phyloP scores from a whole-genome alignment of 257 asterid species.

The Cordia subcordata region DNA sequence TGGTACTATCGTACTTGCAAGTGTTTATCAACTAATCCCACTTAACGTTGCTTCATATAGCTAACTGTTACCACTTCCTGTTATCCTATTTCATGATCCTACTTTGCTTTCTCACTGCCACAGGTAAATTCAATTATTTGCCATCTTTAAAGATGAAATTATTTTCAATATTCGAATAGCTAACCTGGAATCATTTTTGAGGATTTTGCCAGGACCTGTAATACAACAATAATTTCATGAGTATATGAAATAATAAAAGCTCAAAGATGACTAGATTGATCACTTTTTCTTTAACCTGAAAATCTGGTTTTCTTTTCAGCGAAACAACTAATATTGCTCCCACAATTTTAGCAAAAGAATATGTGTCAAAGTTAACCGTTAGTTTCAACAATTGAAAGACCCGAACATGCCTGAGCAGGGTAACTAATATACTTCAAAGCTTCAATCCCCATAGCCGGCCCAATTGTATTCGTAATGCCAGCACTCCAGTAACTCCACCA shows the following conservation, averaged over 20 bases:
- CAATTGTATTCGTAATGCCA: conserved; percentile 89
- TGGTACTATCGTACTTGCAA: no score
- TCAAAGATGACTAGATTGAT: no score
- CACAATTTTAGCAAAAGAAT: background rate
- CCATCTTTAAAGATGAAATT: no score
- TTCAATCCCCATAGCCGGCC: conserved; percentile 99
- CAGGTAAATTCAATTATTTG: background rate
- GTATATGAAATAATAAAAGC: conserved; percentile 7
- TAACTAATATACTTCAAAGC: conserved; percentile 94
- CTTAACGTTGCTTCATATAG: no score
- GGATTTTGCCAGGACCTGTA: conserved; percentile 87
- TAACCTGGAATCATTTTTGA: conserved; percentile 94
- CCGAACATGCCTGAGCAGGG: conserved; percentile 72
- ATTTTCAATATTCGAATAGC: conserved; percentile 16
- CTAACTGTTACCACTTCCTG: no score
- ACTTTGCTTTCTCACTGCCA: no score
- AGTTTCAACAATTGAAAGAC: background rate
- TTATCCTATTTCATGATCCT: no score
- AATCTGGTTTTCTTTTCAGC: background rate
- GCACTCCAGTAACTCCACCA: conserved; percentile 99
- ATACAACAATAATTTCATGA: conserved; percentile 25
- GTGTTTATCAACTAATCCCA: no score
- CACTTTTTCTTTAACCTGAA: background rate
- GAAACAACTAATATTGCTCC: background rate
- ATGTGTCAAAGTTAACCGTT: background rate